Base-by-base conservation (phyloP, 495 filamentous ascomycete species). In the Neurospora sp. region DNA sequence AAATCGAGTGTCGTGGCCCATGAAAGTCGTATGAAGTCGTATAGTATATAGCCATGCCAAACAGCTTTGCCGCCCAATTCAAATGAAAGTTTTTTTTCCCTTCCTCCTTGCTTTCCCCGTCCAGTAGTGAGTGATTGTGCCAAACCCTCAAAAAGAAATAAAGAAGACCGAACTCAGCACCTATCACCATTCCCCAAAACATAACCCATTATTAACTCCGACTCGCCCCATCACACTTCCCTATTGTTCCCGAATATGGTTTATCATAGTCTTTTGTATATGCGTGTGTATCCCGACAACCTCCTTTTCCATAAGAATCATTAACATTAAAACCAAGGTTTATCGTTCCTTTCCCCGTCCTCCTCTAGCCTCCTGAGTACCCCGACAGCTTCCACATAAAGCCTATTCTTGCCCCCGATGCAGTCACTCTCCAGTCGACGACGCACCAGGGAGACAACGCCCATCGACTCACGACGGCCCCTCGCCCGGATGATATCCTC, bases 291-390 rank as follows among this genome's bases (percentile, higher is more conserved):
- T 71, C 4, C 39, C 3, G 27, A 71, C 3, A 39, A 12, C 16
- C 7, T 20, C 10, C 20, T 60, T n/a, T 44, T 6, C 3, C 1
- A n/a, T 40, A n/a, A 62, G 23, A 44, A 16, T 16, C 71, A 72
- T 16, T 18, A 20, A 66, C 27, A n/a, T 80, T 54, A 85, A 74
- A 86, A 84, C 79, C 83, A 82, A 41, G 54, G 54, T 62, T 62
- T 62, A 62, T 62, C 27, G 4, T 78, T 82, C 76, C 75, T 72
- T 70, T 77, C 76, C 1, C 40, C 76, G 0, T 80, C 81, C 70
- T 84, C 84, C 73, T 86, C 84, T 49, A 87, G 75, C 69, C 79
- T 84, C 75, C 78, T 81, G 73, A 87, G 71, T 69, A 85, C 83
- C 23, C 80, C 75, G 20, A 85, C 77, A 6, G 85, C 83, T 69